These are phyloP conservation scores for Persicaria tinctoria DNA, from an alignment of 148 eudicot genomes.

Conservation along the genomic window DNA sequence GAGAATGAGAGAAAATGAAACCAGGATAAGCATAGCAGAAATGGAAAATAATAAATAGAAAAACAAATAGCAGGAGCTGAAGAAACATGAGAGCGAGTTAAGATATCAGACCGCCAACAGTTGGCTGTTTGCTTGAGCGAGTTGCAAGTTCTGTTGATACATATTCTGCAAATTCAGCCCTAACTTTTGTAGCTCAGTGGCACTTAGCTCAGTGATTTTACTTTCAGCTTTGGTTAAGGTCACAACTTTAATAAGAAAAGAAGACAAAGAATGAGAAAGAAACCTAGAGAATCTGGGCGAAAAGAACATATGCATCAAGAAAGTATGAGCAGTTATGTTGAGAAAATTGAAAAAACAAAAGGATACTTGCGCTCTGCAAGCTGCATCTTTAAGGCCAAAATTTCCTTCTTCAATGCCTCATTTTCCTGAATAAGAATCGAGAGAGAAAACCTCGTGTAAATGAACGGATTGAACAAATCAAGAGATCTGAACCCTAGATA, in stretches of 20 bases:
- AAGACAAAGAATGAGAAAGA: not conserved
- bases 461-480: not conserved
- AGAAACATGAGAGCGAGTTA: not conserved
- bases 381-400: slow-evolving; percentile 12
- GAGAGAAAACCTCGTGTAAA: not conserved
- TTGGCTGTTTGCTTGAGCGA: slow-evolving; percentile 49
- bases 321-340: not conserved
- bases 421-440: slow-evolving; percentile 14
- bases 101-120: slow-evolving; percentile 40
- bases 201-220: slow-evolving; percentile 48
- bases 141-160: slow-evolving; percentile 53
- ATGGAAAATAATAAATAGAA: not conserved
- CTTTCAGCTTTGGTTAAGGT: slow-evolving; percentile 17
- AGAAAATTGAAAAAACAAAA: not conserved
- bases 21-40: not conserved
- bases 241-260: not conserved
- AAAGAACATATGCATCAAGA: not conserved
- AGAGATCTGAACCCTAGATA: too few relatives aligned
- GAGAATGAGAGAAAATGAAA: not conserved
- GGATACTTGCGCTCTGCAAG: slow-evolving; percentile 20
- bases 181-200: slow-evolving; percentile 37
- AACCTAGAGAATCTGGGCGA: not conserved
- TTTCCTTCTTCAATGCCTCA: slow-evolving; percentile 14
- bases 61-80: not conserved
- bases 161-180: slow-evolving; percentile 40